phyloP scores from a whole-genome alignment of 2,329 filamentous ascomycete genomes.

The Tolypocladium ophioglossoides region DNA sequence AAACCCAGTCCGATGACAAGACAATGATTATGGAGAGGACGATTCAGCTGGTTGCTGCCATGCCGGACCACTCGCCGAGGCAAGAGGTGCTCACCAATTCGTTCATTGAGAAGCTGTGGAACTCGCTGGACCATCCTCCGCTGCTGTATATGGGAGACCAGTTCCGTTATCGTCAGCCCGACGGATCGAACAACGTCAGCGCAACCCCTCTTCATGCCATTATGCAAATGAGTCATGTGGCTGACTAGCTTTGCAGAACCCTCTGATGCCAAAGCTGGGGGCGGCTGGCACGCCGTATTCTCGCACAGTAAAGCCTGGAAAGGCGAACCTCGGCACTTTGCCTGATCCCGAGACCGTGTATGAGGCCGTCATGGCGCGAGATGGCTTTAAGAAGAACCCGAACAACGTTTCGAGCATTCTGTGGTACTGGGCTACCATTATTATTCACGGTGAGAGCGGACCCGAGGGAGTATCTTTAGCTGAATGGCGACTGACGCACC shows the following conservation, averaged over 20 bases:
- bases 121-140: constrained; percentile 62
- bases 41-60: constrained; percentile 57
- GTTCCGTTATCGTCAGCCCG: constrained; percentile 55
- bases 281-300: constrained; percentile 59
- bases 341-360: constrained; percentile 57
- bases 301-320: constrained; percentile 49
- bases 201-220: no score
- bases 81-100: constrained; percentile 53
- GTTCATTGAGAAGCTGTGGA: constrained; percentile 62
- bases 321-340: constrained; percentile 49
- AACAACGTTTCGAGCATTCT: constrained; percentile 64
- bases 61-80: constrained; percentile 51
- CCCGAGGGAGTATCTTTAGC: rapidly evolving
- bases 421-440: constrained; percentile 64
- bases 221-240: no score
- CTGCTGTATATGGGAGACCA: constrained; percentile 52
- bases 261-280: constrained; percentile 52
- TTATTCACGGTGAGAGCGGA: constrained; percentile 50
- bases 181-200: constrained; percentile 57
- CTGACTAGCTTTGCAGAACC: constrained; percentile 35
- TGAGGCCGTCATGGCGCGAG: constrained; percentile 47
- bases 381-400: constrained; percentile 45
- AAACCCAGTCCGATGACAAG: constrained; percentile 58
- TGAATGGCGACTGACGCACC: not conserved
- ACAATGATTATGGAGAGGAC: constrained; percentile 67